These are phyloP conservation scores for Erysimum cheiri DNA, from an alignment of 441 rosid species.

Conservation along the genomic window DNA sequence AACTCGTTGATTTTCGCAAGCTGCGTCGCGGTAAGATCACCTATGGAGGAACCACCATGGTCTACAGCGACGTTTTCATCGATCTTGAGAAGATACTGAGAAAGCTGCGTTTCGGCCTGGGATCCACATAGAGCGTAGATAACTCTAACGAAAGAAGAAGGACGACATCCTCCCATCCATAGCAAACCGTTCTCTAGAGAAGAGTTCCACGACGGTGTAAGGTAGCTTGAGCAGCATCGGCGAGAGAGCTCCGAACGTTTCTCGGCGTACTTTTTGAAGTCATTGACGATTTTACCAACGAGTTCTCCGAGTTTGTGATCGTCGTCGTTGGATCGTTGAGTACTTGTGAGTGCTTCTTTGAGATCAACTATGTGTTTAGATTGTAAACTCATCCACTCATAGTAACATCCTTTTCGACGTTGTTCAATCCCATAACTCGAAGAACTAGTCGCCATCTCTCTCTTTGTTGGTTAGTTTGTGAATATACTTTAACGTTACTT, in stretches of 20 bases:
- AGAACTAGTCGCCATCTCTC: constrained; percentile 21
- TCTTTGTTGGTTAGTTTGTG: constrained; percentile 7
- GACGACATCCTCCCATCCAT: constrained; percentile 61
- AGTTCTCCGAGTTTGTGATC: constrained; percentile 30
- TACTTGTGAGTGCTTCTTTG: constrained; percentile 32
- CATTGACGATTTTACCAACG: constrained; percentile 17
- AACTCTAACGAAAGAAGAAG: constrained; percentile 50
- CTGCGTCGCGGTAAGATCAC: constrained; percentile 47
- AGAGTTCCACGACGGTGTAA: constrained; percentile 53
- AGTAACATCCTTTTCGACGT: constrained; percentile 42
- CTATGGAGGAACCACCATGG: constrained; percentile 25
- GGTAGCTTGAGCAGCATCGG: constrained; percentile 33
- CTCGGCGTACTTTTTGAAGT: constrained; percentile 41
- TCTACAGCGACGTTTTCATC: not conserved
- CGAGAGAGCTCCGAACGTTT: constrained; percentile 35
- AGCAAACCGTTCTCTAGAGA: constrained; percentile 52
- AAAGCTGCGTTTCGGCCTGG: constrained; percentile 33
- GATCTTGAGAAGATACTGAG: constrained; percentile 14
- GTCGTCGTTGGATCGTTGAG: constrained; percentile 7
- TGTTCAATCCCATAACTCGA: constrained; percentile 24
- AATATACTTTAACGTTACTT: not conserved
- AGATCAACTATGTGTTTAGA: constrained; percentile 47
- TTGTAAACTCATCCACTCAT: constrained; percentile 55
- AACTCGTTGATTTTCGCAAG: constrained; percentile 43
- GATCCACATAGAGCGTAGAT: constrained; percentile 47